Percentiles rank a stretch among this genome's conserved stretches.
phyloP scores from a whole-genome alignment of 2,329 filamentous ascomycete genomes.

The Trichoderma cornu-damae region DNA sequence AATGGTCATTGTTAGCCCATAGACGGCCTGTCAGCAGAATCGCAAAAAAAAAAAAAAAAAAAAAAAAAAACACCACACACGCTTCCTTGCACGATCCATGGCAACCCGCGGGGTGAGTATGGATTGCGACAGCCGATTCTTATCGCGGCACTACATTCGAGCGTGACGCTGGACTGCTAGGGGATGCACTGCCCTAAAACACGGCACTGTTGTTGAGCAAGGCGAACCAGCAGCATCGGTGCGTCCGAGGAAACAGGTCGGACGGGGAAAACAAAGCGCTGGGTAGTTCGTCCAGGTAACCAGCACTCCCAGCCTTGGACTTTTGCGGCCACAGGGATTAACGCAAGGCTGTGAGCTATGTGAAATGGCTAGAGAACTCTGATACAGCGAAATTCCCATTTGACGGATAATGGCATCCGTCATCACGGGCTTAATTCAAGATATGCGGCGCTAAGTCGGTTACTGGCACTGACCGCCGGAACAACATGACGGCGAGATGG shows the following conservation, averaged over 20 bases:
- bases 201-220: conserved; percentile 32
- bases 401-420: conserved; percentile 12
- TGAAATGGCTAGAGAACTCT: conserved; percentile 4
- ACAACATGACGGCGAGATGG: conserved; percentile 3
- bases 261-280: conserved; percentile 14
- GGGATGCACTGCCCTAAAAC: conserved; percentile 37
- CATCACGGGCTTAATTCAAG: conserved; percentile 6
- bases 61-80: conserved; percentile 39
- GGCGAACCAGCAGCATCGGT: conserved; percentile 40
- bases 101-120: conserved; percentile 33
- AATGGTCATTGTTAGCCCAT: neutral
- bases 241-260: conserved; percentile 30
- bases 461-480: conserved; percentile 7
- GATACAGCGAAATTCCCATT: conserved; percentile 14
- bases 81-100: conserved; percentile 63
- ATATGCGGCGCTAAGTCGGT: neutral
- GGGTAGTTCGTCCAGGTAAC: conserved; percentile 7
- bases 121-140: conserved; percentile 20
- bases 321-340: conserved; percentile 3
- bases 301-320: conserved; percentile 9
- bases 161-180: conserved; percentile 36
- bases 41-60: too few species aligned
- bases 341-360: conserved; percentile 14
- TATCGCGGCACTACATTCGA: conserved; percentile 44
- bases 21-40: neutral